Percentiles rank a stretch among this genome's conserved stretches.
Evolutionary conservation across 352 stramenopile genomes (phyloP).

Genomic region (Blastocystis hominis): DNA sequence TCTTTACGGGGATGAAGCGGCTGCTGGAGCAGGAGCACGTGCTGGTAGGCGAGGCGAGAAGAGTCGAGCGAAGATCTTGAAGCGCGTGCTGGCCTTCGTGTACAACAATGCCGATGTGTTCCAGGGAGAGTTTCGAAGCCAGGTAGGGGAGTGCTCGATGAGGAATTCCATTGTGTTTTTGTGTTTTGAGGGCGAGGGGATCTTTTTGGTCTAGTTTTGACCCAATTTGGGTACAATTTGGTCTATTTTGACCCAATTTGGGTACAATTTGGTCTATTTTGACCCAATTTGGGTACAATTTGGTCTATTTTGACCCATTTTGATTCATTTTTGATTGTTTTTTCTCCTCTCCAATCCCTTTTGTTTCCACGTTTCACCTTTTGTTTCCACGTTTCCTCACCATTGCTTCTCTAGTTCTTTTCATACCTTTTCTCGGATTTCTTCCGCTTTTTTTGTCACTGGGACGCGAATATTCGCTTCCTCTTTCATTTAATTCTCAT

Average conservation of each 20-base stretch:
- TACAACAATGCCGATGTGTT: conserved; percentile 27
- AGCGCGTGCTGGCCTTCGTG: conserved; percentile 20
- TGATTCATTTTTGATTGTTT: neutral
- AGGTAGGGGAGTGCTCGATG: neutral
- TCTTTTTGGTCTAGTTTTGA: too few relatives aligned
- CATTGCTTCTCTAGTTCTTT: conserved; percentile 1
- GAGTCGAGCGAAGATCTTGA: neutral
- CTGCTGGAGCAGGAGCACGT: conserved; percentile 33
- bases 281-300: too few relatives aligned
- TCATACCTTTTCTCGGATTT: neutral
- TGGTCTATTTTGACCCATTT: neutral
- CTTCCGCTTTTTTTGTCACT: conserved; percentile 53
- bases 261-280: too few relatives aligned
- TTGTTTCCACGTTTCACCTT: neutral
- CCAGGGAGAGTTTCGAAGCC: neutral
- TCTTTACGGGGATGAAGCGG: conserved; percentile 9
- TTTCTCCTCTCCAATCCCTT: too few relatives aligned
- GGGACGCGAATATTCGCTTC: conserved; percentile 18
- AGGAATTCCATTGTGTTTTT: too few relatives aligned
- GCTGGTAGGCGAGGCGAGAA: neutral
- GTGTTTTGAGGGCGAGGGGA: too few relatives aligned
- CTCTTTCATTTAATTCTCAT: conserved; percentile 33
- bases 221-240: too few relatives aligned
- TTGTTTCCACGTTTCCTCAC: neutral
- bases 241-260: too few relatives aligned